Evolutionary conservation across 306 rosid genomes (phyloP).

Genomic region (Albizia julibrissin): DNA sequence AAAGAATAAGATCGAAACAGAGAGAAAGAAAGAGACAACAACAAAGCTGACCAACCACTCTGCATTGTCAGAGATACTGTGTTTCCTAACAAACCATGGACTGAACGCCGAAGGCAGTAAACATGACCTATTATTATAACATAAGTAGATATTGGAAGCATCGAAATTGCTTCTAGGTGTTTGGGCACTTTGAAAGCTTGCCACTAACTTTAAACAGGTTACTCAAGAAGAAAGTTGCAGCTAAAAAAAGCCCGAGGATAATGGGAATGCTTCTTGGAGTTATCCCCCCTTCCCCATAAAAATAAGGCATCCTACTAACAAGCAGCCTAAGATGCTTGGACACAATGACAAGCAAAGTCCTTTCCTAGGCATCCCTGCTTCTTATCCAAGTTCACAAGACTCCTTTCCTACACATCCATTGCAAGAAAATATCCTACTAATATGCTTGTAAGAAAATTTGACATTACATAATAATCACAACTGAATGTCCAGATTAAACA

Average conservation of each 20-base stretch:
- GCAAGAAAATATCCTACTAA: slow-evolving; percentile 12
- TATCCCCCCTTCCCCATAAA: not conserved
- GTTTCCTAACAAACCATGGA: not conserved
- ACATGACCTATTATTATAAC: not conserved
- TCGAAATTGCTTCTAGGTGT: not conserved
- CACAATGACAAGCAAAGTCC: not conserved
- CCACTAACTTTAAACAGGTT: not conserved
- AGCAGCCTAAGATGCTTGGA: not conserved
- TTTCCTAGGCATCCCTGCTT: not conserved
- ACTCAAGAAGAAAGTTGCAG: not conserved
- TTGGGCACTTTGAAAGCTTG: not conserved
- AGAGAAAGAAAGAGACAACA: not conserved
- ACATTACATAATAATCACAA: not conserved
- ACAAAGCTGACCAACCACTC: not conserved
- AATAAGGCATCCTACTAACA: not conserved
- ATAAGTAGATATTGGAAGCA: not conserved
- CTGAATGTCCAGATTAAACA: not conserved
- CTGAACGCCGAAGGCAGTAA: not conserved
- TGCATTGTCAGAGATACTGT: not conserved
- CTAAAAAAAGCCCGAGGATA: not conserved
- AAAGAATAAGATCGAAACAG: not conserved
- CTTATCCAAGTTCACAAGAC: not conserved
- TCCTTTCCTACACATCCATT: slow-evolving; percentile 11
- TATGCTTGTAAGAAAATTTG: not conserved
- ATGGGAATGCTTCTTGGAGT: not conserved